Evolutionary conservation across 495 filamentous ascomycete genomes (phyloP).

Genomic region (Friedmanniomyces simplex): DNA sequence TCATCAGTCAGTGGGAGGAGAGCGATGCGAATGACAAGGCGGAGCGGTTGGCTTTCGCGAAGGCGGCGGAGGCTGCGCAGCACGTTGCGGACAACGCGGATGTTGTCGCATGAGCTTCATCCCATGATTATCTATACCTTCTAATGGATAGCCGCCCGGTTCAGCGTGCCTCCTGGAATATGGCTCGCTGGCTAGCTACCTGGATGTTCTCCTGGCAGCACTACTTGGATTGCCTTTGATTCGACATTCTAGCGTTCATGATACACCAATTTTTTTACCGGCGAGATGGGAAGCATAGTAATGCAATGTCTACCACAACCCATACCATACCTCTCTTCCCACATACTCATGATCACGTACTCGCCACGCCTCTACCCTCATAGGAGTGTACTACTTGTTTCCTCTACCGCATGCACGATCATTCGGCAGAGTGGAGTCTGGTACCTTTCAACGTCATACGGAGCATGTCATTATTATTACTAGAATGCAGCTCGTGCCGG

Average conservation of each 20-base stretch:
- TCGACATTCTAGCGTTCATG: not conserved
- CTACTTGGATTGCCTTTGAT: not conserved
- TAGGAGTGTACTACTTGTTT: too few species aligned
- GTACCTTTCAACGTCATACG: too few species aligned
- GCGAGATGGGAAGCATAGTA: too few species aligned
- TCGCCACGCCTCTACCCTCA: too few species aligned
- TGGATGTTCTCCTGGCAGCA: not conserved
- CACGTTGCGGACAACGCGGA: not conserved
- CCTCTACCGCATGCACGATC: too few species aligned
- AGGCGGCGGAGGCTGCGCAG: constrained; percentile 10
- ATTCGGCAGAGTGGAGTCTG: too few species aligned
- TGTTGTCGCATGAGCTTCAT: not conserved
- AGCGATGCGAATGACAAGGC: constrained; percentile 18
- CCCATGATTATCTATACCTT: not conserved
- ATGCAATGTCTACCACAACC: not conserved
- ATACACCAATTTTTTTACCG: not conserved
- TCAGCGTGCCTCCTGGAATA: not conserved
- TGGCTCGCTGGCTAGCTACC: not conserved
- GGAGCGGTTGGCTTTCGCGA: constrained; percentile 19
- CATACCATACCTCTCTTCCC: too few species aligned
- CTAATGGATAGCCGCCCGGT: not conserved
- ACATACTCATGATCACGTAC: too few species aligned
- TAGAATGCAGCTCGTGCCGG: too few species aligned
- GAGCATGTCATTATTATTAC: too few species aligned
- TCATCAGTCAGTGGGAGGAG: constrained; percentile 23